Evolutionary conservation across 768 basidiomycete species (phyloP), one percentile per base, ranked within the genome.

Genomic region (Suillus variegatus): DNA sequence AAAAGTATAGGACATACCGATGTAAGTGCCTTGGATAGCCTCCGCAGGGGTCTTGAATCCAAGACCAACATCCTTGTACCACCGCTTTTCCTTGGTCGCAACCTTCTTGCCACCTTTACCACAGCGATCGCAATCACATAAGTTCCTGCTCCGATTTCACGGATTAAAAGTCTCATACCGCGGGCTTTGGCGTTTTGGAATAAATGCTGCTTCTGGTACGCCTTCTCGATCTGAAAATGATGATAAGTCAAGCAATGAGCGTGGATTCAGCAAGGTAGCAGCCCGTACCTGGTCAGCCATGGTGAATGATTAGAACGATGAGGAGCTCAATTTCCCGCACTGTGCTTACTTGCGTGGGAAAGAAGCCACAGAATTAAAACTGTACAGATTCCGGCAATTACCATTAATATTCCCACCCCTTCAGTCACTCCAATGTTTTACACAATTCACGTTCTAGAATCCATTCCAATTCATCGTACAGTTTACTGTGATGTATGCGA

Each of bases 41-140:
- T 98, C 96, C 69, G 89, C 74, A 56, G 97, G 97, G 36, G 95
- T 99, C 87, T 98, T 95, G 84, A 93, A 97, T 55, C 94, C 94
- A 65, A 98, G 84, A 74, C 96, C 96, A 74, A 97, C 92, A 82
- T 98, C 95, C 88, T 98, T 99, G 84, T 93, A 97, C 97, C 97
- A 99, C 78, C 97, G 86, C 87, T 91, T 97, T 70, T 94, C 92
- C 86, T 91, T 97, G 71, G 95, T 94, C 61, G 90, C 86, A 71
- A 95, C 84, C 85, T 97, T 97, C 86, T 94, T 94, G 72, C 90
- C 89, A 74, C 84, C 95, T 75, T 77, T 32, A 66, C 43, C 61
- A 58, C 62, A 64, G 35, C 20, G 35, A 49, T 28, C 38, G 51
- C 32, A n/a, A 55, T 63, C 41, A 60, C 67, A 67, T 72, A 63